phyloP scores from a whole-genome alignment of 176 grass and related monocot species.

The Aegilops sharonensis region DNA sequence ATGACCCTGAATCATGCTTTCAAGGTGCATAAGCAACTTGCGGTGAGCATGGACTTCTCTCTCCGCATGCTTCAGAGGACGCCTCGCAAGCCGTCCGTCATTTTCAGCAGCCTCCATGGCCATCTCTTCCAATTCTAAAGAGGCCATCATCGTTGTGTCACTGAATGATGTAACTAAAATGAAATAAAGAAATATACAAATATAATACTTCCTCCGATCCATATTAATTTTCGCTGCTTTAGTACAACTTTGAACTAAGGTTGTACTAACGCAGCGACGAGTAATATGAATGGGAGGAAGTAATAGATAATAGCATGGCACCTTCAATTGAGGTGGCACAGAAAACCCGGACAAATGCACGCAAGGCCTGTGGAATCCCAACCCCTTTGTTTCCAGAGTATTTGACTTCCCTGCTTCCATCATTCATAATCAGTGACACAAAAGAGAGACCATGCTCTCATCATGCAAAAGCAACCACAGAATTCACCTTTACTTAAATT shows the following conservation, averaged over 20 bases:
- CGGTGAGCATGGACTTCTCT: conserved; percentile 63
- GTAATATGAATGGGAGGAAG: too few species aligned
- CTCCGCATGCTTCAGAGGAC: conserved; percentile 52
- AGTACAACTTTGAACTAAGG: too few species aligned
- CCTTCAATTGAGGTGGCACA: conserved; percentile 64
- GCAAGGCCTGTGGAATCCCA: conserved; percentile 61
- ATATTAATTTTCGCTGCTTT: too few species aligned
- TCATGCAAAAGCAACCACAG: conserved; percentile 10
- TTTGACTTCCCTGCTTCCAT: conserved; percentile 60
- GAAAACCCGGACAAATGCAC: conserved; percentile 71
- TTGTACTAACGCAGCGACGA: too few species aligned
- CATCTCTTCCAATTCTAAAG: conserved; percentile 65
- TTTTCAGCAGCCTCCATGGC: conserved; percentile 46
- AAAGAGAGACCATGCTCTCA: background rate
- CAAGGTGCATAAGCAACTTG: conserved; percentile 49
- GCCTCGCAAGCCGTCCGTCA: conserved; percentile 73
- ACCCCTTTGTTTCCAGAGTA: conserved; percentile 43
- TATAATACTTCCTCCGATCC: too few species aligned
- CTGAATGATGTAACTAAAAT: conserved; percentile 19
- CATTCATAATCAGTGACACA: conserved; percentile 12
- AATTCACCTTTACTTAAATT: background rate
- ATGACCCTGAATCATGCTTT: conserved; percentile 48
- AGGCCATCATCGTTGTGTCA: conserved; percentile 13
- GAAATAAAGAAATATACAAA: background rate
- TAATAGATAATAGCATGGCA: conserved; percentile 8